phyloP scores from a whole-genome alignment of 805 yeast species.

The Candida khao-thaluensis region DNA sequence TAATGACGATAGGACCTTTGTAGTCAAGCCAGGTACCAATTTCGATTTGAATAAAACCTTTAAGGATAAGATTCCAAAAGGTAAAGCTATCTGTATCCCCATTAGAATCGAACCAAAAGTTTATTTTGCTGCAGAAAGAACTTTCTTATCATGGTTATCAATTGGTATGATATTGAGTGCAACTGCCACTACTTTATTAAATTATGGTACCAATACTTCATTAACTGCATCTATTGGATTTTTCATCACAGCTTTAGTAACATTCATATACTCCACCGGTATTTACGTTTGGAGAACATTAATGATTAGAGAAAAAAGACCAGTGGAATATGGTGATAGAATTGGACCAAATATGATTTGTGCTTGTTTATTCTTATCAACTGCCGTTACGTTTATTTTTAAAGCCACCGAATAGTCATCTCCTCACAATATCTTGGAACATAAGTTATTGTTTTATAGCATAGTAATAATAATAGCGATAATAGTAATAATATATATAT shows the following conservation, averaged over 20 bases:
- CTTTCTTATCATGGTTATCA: constrained; percentile 90
- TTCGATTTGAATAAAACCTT: constrained; percentile 42
- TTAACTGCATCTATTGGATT: constrained; percentile 84
- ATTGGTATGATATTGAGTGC: constrained; percentile 86
- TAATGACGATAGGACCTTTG: constrained; percentile 46
- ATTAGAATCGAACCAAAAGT: constrained; percentile 98
- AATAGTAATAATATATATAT: constrained; percentile 4
- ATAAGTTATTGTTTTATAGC: neutral
- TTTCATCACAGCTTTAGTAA: constrained; percentile 72
- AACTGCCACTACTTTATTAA: constrained; percentile 80
- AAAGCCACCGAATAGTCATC: constrained; percentile 36
- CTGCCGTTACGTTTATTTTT: constrained; percentile 60
- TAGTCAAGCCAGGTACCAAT: constrained; percentile 45
- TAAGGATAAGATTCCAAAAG: constrained; percentile 75
- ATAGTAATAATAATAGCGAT: constrained; percentile 1
- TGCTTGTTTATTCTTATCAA: constrained; percentile 66
- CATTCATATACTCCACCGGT: constrained; percentile 68
- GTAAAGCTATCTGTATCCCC: constrained; percentile 87
- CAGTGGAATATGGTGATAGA: constrained; percentile 82
- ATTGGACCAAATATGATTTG: constrained; percentile 87
- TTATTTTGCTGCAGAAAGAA: constrained; percentile 97
- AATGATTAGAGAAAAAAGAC: constrained; percentile 78
- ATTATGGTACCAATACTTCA: constrained; percentile 75
- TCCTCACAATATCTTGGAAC: too few relatives aligned
- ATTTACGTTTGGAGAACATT: constrained; percentile 79